Evolutionary conservation across 2,329 filamentous ascomycete species (phyloP).

Genomic region (Penicillium glabrum): DNA sequence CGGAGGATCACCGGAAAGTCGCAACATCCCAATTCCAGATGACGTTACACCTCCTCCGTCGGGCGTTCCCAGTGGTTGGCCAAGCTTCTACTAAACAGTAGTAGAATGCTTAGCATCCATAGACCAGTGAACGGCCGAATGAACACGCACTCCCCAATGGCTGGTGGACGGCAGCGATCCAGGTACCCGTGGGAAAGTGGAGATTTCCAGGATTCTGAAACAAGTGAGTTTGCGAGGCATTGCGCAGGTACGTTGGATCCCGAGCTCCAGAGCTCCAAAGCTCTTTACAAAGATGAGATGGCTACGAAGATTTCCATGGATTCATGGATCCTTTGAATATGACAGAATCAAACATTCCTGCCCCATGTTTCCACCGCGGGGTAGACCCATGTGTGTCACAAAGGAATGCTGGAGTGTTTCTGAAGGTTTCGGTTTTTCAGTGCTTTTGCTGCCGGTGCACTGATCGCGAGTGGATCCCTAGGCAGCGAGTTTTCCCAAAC

Average conservation of each 20-base stretch:
- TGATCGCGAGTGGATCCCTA: no score
- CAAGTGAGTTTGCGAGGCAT: neutral
- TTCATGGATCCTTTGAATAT: neutral
- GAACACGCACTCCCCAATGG: constrained; percentile 22
- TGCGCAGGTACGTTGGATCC: neutral
- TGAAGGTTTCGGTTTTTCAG: no score
- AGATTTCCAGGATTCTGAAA: neutral
- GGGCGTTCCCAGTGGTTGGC: constrained; percentile 10
- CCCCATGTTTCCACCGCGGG: neutral
- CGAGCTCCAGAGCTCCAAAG: no score
- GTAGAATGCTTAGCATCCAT: constrained; percentile 23
- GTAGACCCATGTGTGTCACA: neutral
- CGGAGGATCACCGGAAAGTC: constrained; percentile 16
- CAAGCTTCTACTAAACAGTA: constrained; percentile 1
- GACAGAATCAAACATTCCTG: neutral
- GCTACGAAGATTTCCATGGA: no score
- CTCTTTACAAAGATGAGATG: no score
- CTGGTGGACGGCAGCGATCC: constrained; percentile 6
- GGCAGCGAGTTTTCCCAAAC: neutral
- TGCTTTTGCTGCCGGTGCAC: no score
- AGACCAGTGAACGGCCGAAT: constrained; percentile 12
- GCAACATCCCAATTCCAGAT: constrained; percentile 11
- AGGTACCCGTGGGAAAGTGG: constrained; percentile 5
- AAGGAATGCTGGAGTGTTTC: neutral
- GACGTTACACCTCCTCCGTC: constrained; percentile 11